Conservation (phyloP, 2,329 filamentous ascomycete genomes). For the Colletotrichum sojae region DNA sequence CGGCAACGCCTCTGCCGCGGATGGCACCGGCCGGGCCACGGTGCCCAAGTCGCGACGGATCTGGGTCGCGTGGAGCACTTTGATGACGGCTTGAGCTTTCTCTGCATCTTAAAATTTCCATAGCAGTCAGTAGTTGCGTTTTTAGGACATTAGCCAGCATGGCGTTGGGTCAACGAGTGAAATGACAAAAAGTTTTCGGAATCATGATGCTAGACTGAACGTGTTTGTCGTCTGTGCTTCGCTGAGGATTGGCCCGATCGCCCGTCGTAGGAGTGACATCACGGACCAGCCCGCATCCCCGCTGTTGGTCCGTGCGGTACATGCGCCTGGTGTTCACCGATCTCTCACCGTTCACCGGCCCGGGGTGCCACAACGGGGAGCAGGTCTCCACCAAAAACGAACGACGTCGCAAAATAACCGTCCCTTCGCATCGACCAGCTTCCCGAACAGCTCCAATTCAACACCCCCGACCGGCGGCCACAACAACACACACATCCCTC, state of each 20-base stretch:
- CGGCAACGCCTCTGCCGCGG: conserved; percentile 13
- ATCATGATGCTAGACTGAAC: too few relatives aligned
- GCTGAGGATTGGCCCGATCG: conserved; percentile 3
- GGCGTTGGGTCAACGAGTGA: conserved; percentile 2
- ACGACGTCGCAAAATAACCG: conserved; percentile 4
- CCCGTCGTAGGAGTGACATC: conserved; percentile 32
- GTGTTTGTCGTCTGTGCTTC: too few relatives aligned
- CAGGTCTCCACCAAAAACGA: conserved; percentile 27
- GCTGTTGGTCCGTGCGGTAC: conserved; percentile 8
- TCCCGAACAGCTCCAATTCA: background rate
- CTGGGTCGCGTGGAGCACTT: conserved; percentile 70
- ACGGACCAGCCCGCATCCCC: background rate
- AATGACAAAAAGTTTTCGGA: too few relatives aligned
- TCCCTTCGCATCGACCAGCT: conserved; percentile 6
- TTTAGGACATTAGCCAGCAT: conserved; percentile 30
- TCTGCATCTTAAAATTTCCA: conserved; percentile 28
- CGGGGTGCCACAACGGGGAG: too few relatives aligned
- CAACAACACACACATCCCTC: background rate
- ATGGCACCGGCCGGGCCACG: conserved; percentile 53
- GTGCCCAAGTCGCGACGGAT: conserved; percentile 63
- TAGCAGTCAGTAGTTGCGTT: conserved; percentile 34
- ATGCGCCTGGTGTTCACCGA: conserved; percentile 24
- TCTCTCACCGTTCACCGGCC: background rate
- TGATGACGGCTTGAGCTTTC: conserved; percentile 48
- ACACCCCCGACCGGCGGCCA: background rate